Conservation (phyloP, 495 filamentous ascomycete species). For the Paragyromitra xinjiangensis region DNA sequence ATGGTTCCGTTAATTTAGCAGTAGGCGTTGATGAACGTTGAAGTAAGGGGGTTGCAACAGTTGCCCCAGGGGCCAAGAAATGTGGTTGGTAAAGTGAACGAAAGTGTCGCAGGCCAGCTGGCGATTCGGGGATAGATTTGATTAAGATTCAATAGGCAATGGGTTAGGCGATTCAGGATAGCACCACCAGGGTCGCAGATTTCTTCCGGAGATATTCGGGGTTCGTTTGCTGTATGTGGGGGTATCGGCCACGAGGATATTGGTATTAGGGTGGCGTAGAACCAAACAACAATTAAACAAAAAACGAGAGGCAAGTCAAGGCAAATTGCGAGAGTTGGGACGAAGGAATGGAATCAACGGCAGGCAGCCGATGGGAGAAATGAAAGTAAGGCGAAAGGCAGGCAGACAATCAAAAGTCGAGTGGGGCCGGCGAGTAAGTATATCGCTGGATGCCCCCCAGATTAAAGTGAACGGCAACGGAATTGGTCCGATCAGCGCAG, state of each 20-base stretch:
- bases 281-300: conserved; percentile 38
- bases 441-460: conserved; percentile 35
- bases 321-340: conserved; percentile 25
- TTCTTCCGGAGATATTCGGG: conserved; percentile 25
- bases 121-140: conserved; percentile 43
- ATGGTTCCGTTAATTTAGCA: conserved; percentile 21
- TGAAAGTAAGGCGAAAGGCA: conserved; percentile 26
- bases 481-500: conserved; percentile 46
- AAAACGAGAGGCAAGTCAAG: conserved; percentile 38
- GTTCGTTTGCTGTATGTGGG: conserved; percentile 36
- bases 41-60: conserved; percentile 39
- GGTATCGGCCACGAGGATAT: conserved; percentile 12
- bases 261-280: conserved; percentile 37
- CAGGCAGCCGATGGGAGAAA: conserved; percentile 12
- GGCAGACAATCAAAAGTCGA: conserved; percentile 12
- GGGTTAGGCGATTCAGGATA: conserved; percentile 32
- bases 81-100: conserved; percentile 42
- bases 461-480: conserved; percentile 44
- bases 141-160: conserved; percentile 38
- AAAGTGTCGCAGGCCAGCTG: conserved; percentile 50
- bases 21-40: conserved; percentile 36
- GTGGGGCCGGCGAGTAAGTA: conserved; percentile 26
- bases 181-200: conserved; percentile 42
- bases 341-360: conserved; percentile 41
- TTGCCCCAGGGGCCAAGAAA: conserved; percentile 36